Evolutionary conservation across 2,329 filamentous ascomycete genomes (phyloP).

Genomic region (Fusarium illudens): DNA sequence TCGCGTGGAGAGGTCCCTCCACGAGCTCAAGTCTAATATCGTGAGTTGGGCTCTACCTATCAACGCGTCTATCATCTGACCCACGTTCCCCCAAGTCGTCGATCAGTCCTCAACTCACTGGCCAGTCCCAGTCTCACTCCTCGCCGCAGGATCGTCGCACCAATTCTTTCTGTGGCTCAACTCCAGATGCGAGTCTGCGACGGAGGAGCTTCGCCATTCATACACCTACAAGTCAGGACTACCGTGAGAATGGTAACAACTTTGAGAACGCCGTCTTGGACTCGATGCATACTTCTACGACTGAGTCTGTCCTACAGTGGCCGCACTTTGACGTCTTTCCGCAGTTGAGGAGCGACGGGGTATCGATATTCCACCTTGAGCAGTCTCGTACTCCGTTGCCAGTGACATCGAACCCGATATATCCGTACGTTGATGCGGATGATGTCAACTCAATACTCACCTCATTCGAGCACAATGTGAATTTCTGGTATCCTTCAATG

Average conservation of each 20-base stretch:
- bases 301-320: slow-evolving; percentile 61
- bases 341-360: slow-evolving; percentile 52
- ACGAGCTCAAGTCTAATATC: slow-evolving; percentile 54
- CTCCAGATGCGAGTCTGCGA: slow-evolving; percentile 30
- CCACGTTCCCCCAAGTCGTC: background rate
- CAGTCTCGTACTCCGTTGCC: slow-evolving; percentile 50
- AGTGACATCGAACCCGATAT: slow-evolving; percentile 47
- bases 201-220: slow-evolving; percentile 38
- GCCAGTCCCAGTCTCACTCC: slow-evolving; percentile 20
- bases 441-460: slow-evolving; percentile 54
- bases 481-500: slow-evolving; percentile 64
- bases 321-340: slow-evolving; percentile 58
- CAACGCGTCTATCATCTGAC: background rate
- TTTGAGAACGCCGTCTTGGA: slow-evolving; percentile 59
- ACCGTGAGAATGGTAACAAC: slow-evolving; percentile 35
- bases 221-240: slow-evolving; percentile 33
- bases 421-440: slow-evolving; percentile 52
- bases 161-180: slow-evolving; percentile 38
- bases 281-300: slow-evolving; percentile 60
- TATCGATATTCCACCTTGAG: slow-evolving; percentile 59
- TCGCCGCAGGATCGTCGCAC: slow-evolving; percentile 30
- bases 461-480: slow-evolving; percentile 57
- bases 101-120: slow-evolving; percentile 7
- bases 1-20: slow-evolving; percentile 56
- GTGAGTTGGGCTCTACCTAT: slow-evolving; percentile 37